Conservation (phyloP, 495 filamentous ascomycete species). For the Ascobolus immersus region DNA sequence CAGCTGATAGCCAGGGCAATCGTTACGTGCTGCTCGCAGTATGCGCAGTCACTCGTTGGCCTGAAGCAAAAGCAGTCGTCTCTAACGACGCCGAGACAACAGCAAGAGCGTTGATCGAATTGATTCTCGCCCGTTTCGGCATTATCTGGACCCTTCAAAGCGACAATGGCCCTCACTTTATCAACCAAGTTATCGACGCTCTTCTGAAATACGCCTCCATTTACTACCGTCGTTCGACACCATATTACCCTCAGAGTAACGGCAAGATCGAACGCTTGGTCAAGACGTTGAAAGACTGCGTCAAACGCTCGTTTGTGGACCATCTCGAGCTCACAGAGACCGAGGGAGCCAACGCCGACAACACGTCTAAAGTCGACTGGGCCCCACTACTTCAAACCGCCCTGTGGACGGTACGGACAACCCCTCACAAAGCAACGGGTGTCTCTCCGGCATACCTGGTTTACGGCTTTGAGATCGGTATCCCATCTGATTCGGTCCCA, state of each 20-base stretch:
- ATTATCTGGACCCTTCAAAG: neutral
- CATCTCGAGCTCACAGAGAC: neutral
- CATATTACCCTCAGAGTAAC: neutral
- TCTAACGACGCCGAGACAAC: neutral
- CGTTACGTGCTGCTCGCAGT: neutral
- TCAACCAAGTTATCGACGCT: neutral
- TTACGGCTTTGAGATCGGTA: too few species aligned
- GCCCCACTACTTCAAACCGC: too few species aligned
- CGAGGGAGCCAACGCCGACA: too few species aligned
- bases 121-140: neutral
- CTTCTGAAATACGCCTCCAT: neutral
- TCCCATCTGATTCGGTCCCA: too few species aligned
- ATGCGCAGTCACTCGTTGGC: neutral
- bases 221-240: neutral
- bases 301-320: neutral
- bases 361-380: too few species aligned
- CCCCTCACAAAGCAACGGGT: too few species aligned
- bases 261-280: neutral
- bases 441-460: too few species aligned
- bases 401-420: too few species aligned
- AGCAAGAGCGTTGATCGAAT: neutral
- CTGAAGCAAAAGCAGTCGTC: neutral
- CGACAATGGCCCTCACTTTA: neutral
- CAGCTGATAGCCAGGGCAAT: neutral
- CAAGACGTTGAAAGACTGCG: neutral